Percentiles rank a stretch among this genome's conserved stretches.
Evolutionary conservation across 75 land plant species (phyloP).

Genomic region (Azolla pinnata): DNA sequence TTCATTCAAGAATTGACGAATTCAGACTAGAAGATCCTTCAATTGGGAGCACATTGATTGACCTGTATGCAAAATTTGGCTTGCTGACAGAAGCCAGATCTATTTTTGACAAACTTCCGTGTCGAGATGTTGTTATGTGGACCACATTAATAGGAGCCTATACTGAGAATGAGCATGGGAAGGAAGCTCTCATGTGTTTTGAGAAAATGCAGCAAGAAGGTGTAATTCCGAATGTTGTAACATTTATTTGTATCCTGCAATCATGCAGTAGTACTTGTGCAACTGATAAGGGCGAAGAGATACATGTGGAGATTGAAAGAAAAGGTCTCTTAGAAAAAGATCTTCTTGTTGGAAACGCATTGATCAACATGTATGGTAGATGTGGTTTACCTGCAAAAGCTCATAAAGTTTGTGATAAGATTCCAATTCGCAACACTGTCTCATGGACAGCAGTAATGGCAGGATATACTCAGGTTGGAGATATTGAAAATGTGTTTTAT

Average conservation of each 20-base stretch:
- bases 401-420: conserved; percentile 15
- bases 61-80: conserved; percentile 31
- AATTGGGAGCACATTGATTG: conserved; percentile 34
- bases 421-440: conserved; percentile 19
- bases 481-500: conserved; percentile 23
- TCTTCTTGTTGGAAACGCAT: conserved; percentile 28
- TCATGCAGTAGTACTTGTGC: conserved; percentile 19
- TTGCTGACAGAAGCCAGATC: conserved; percentile 17
- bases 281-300: conserved; percentile 2
- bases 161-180: conserved; percentile 2
- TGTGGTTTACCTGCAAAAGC: conserved; percentile 24
- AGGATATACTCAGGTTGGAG: conserved; percentile 31
- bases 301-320: conserved; percentile 16
- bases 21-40: too few species aligned
- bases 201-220: conserved; percentile 24
- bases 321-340: conserved; percentile 21
- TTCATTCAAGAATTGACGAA: too few species aligned
- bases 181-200: conserved; percentile 21
- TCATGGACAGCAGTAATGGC: conserved; percentile 44
- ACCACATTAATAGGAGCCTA: conserved; percentile 36
- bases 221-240: conserved; percentile 29
- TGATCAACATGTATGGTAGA: conserved; percentile 46
- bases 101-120: conserved; percentile 16
- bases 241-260: conserved; percentile 35
- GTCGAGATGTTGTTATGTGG: conserved; percentile 26